Evolutionary conservation across 495 filamentous ascomycete species (phyloP).

Genomic region (Entonaema liquescens): DNA sequence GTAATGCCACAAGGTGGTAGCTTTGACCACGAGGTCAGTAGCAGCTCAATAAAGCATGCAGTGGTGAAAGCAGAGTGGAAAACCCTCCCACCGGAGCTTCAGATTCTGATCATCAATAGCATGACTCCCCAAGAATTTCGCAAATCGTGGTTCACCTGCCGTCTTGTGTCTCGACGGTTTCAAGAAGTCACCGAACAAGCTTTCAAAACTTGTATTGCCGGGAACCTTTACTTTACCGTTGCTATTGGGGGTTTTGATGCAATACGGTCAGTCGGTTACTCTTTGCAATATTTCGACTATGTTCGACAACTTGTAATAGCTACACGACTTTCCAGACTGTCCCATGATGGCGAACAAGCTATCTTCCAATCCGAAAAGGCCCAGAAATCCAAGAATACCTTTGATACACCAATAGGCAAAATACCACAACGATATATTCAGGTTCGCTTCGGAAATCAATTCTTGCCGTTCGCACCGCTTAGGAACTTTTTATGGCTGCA

Average conservation of each 20-base stretch:
- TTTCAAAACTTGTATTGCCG: background rate
- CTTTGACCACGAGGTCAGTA: background rate
- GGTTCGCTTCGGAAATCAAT: too few relatives aligned
- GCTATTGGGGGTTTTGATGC: background rate
- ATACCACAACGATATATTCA: too few relatives aligned
- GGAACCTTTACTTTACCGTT: background rate
- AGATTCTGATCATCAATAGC: background rate
- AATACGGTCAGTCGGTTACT: background rate
- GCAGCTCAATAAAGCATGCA: background rate
- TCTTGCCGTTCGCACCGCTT: too few relatives aligned
- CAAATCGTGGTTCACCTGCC: background rate
- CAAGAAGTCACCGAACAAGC: background rate
- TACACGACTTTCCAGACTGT: too few relatives aligned
- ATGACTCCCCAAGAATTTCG: background rate
- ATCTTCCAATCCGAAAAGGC: too few relatives aligned
- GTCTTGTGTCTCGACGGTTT: background rate
- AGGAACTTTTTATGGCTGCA: too few relatives aligned
- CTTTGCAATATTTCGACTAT: background rate
- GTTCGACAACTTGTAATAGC: too few relatives aligned
- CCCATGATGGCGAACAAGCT: too few relatives aligned
- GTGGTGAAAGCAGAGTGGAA: background rate
- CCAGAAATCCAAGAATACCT: too few relatives aligned
- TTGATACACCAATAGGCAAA: too few relatives aligned
- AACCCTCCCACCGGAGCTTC: background rate
- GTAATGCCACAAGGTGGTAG: background rate